Conservation (phyloP, 1,139 yeast genomes). For the Kodamaea derodonti region DNA sequence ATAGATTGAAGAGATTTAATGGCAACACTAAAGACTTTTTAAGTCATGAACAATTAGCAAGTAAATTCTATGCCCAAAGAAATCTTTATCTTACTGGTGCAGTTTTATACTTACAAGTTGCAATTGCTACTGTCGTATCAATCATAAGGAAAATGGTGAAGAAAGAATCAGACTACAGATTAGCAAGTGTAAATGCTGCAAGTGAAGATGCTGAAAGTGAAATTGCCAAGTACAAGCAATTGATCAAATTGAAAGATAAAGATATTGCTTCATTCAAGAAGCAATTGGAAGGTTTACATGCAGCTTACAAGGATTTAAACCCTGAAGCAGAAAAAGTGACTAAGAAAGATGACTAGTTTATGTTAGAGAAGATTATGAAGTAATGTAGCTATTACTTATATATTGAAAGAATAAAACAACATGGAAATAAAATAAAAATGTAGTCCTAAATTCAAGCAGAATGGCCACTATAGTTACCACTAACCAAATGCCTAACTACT, state of each 20-base stretch:
- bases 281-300: constrained; percentile 53
- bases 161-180: constrained; percentile 46
- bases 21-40: constrained; percentile 14
- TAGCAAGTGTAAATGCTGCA: constrained; percentile 18
- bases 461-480: constrained; percentile 37
- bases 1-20: constrained; percentile 36
- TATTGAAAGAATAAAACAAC: constrained; percentile 4
- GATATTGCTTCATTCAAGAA: constrained; percentile 49
- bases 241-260: constrained; percentile 41
- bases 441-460: constrained; percentile 1
- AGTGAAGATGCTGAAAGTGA: constrained; percentile 25
- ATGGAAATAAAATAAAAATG: constrained; percentile 4
- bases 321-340: constrained; percentile 6
- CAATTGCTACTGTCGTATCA: constrained; percentile 55
- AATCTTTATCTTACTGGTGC: constrained; percentile 72
- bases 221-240: constrained; percentile 35
- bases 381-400: no score
- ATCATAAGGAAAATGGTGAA: constrained; percentile 55
- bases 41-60: constrained; percentile 42
- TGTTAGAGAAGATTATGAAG: no score
- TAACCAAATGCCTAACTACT: constrained; percentile 29
- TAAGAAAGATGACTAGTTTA: constrained; percentile 10
- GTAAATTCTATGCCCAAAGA: constrained; percentile 66
- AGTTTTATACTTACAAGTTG: constrained; percentile 55
- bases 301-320: constrained; percentile 46